A percentile compares a stretch with the other conserved stretches of the same genome.
Conservation (phyloP, 2,329 filamentous ascomycete genomes). For the Biscogniauxia marginata region DNA sequence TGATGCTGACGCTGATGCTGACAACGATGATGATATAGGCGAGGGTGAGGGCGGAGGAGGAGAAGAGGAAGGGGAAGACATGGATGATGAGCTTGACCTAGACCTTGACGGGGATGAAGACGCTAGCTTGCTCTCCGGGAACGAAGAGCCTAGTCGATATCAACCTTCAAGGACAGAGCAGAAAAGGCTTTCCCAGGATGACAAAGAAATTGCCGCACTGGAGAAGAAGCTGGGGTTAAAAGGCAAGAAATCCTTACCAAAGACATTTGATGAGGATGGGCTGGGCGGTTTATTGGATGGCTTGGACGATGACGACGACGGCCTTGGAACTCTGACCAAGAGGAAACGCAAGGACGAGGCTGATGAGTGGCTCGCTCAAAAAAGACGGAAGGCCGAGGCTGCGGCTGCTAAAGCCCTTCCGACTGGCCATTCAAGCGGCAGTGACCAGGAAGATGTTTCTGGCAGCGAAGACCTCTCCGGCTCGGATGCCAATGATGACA, state of each 20-base stretch:
- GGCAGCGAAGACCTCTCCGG: slow-evolving; percentile 1
- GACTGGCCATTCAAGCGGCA: slow-evolving; percentile 22
- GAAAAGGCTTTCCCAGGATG: slow-evolving; percentile 72
- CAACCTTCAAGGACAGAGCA: slow-evolving; percentile 43
- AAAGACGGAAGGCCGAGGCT: slow-evolving; percentile 48
- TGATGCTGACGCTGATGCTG: slow-evolving; percentile 30
- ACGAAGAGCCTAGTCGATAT: slow-evolving; percentile 8
- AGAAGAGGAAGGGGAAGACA: slow-evolving; percentile 5
- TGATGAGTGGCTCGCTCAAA: slow-evolving; percentile 60
- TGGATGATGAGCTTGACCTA: slow-evolving; percentile 8
- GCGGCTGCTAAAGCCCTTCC: slow-evolving; percentile 11
- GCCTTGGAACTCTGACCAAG: slow-evolving; percentile 50
- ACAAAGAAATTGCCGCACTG: slow-evolving; percentile 81
- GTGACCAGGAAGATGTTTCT: slow-evolving; percentile 25
- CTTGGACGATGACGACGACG: slow-evolving; percentile 54
- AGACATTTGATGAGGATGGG: slow-evolving; percentile 77
- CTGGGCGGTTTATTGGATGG: slow-evolving; percentile 75
- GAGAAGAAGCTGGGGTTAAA: slow-evolving; percentile 86
- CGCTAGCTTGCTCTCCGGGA: neutral
- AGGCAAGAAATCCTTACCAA: slow-evolving; percentile 70
- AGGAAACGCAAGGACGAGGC: slow-evolving; percentile 60
- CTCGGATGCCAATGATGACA: slow-evolving; percentile 25
- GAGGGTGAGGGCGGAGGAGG: slow-evolving; percentile 12
- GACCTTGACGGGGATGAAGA: slow-evolving; percentile 5
- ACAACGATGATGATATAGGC: slow-evolving; percentile 32